phyloP scores from a whole-genome alignment of 495 filamentous ascomycete species.

The Cercophora sp. region DNA sequence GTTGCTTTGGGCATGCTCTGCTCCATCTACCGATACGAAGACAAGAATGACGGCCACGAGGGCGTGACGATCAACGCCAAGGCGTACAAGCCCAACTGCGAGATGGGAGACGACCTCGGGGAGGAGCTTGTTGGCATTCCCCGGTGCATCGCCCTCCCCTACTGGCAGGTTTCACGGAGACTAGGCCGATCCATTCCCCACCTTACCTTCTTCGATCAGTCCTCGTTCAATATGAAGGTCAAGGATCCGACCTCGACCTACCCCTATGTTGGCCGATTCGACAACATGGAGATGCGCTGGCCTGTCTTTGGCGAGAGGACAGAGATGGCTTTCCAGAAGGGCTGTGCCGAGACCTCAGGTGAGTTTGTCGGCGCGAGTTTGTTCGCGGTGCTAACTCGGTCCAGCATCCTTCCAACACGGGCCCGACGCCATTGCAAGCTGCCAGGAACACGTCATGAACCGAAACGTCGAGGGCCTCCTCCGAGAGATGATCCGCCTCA shows the following conservation, averaged over 20 bases:
- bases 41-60: slow-evolving; percentile 48
- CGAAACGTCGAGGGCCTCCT: slow-evolving; percentile 45
- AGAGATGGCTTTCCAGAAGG: slow-evolving; percentile 46
- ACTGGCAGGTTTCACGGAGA: slow-evolving; percentile 43
- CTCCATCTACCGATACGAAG: slow-evolving; percentile 49
- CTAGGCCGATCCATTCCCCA: slow-evolving; percentile 47
- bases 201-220: slow-evolving; percentile 48
- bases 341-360: slow-evolving; percentile 40
- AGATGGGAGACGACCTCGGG: slow-evolving; percentile 46
- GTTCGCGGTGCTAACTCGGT: neutral
- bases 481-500: slow-evolving; percentile 43
- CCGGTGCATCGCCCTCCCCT: slow-evolving; percentile 43
- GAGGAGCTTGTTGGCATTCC: slow-evolving; percentile 49
- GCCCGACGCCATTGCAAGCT: slow-evolving; percentile 42
- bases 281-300: slow-evolving; percentile 53
- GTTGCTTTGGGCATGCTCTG: slow-evolving; percentile 49
- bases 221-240: slow-evolving; percentile 50
- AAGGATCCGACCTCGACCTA: slow-evolving; percentile 41
- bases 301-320: slow-evolving; percentile 48
- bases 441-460: slow-evolving; percentile 52
- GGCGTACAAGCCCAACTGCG: slow-evolving; percentile 36
- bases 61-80: slow-evolving; percentile 37
- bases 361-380: neutral
- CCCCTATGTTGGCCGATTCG: slow-evolving; percentile 44
- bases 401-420: slow-evolving; percentile 42